Evolutionary conservation across 257 asterid genomes (phyloP).

Genomic region (Ilex aquifolium): DNA sequence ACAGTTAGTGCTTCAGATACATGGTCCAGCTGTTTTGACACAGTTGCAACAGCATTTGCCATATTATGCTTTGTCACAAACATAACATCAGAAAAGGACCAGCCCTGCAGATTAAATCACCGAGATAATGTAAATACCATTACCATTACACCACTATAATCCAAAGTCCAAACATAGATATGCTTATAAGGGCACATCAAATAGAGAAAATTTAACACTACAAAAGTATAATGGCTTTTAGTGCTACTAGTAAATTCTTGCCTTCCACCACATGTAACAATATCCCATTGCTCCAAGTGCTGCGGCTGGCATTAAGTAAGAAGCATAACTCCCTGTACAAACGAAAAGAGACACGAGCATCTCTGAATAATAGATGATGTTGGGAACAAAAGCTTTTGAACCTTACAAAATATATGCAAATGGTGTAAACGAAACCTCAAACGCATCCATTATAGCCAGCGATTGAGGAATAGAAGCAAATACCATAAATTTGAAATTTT

Average conservation of each 20-base stretch:
- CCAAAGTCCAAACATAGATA: neutral
- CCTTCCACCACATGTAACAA: slow-evolving; percentile 94
- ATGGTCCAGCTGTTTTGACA: slow-evolving; percentile 68
- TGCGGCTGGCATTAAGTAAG: slow-evolving; percentile 75
- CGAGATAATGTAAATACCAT: neutral
- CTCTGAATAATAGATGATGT: neutral
- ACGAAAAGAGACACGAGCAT: slow-evolving; percentile 19
- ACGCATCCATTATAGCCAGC: no score
- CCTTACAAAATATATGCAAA: no score
- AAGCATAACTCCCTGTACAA: slow-evolving; percentile 50
- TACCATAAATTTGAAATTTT: no score
- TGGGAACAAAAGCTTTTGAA: no score
- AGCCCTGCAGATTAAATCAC: slow-evolving; percentile 38
- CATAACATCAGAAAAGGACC: slow-evolving; percentile 73
- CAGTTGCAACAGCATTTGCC: slow-evolving; percentile 78
- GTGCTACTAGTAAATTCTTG: slow-evolving; percentile 21
- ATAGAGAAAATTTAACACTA: neutral
- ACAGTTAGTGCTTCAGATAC: slow-evolving; percentile 72
- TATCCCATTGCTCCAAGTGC: slow-evolving; percentile 82
- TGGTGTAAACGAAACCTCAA: no score
- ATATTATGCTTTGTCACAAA: slow-evolving; percentile 72
- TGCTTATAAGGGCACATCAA: neutral
- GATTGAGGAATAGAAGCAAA: no score
- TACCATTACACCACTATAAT: neutral
- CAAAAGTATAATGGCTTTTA: slow-evolving; percentile 9